Percentiles rank a stretch among this genome's conserved stretches.
Evolutionary conservation across 208 protist species (phyloP).

Genomic region (Crithidia mellificae): DNA sequence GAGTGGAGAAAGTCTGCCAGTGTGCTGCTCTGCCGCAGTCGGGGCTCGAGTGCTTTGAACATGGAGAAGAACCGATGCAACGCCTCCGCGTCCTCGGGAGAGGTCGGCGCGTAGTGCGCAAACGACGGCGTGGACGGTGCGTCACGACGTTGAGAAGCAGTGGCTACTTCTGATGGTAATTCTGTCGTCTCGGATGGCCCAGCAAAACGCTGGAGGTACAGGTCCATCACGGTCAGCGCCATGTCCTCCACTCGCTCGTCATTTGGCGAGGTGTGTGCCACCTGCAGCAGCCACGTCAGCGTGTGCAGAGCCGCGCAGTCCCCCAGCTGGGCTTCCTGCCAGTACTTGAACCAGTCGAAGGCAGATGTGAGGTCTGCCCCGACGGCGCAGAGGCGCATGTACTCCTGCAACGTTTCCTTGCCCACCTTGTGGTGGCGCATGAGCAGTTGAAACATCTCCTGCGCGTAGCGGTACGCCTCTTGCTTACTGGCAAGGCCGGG

Average conservation of each 20-base stretch:
- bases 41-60: constrained; percentile 42
- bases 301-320: constrained; percentile 26
- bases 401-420: constrained; percentile 59
- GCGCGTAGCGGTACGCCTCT: constrained; percentile 80
- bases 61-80: constrained; percentile 41
- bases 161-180: not conserved
- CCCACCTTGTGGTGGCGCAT: constrained; percentile 77
- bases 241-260: constrained; percentile 82
- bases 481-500: constrained; percentile 33
- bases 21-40: constrained; percentile 31
- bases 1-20: constrained; percentile 52
- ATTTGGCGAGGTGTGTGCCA: constrained; percentile 58
- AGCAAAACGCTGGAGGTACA: constrained; percentile 50
- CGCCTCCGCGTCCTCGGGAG: constrained; percentile 18
- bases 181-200: not conserved
- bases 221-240: constrained; percentile 70
- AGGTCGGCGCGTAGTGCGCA: not conserved
- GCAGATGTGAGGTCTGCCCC: constrained; percentile 79
- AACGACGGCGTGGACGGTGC: not conserved
- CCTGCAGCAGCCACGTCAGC: constrained; percentile 72
- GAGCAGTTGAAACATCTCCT: constrained; percentile 77
- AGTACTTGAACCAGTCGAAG: constrained; percentile 86
- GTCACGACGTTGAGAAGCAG: no score
- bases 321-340: constrained; percentile 56
- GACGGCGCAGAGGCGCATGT: constrained; percentile 76